Percentiles rank a stretch among this genome's conserved stretches.
phyloP scores from a whole-genome alignment of 257 asterid species.

The Osmanthus fragrans region DNA sequence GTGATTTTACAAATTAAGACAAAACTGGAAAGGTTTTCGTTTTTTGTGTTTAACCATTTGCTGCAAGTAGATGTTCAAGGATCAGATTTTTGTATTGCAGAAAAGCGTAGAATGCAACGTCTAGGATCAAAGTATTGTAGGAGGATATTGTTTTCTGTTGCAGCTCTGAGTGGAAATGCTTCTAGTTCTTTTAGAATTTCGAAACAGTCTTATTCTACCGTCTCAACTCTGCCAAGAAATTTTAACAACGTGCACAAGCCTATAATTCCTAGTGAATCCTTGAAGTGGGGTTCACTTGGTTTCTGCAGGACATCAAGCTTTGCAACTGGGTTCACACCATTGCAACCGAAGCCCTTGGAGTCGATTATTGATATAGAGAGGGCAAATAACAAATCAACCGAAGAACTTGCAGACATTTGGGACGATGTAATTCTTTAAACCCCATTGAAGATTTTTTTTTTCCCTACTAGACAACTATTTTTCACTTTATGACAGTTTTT shows the following conservation, averaged over 20 bases:
- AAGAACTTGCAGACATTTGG: slow-evolving; percentile 88
- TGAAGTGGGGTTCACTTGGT: slow-evolving; percentile 52
- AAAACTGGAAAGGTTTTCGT: not conserved
- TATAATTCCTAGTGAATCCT: slow-evolving; percentile 37
- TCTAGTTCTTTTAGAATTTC: slow-evolving; percentile 24
- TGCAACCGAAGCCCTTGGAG: slow-evolving; percentile 69
- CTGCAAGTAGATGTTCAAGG: slow-evolving; percentile 8
- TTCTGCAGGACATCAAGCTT: slow-evolving; percentile 63
- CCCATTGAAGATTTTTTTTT: not conserved
- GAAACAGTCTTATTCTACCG: slow-evolving; percentile 23
- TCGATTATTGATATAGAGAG: slow-evolving; percentile 72
- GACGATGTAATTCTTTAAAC: slow-evolving; percentile 63
- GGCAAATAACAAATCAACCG: slow-evolving; percentile 68
- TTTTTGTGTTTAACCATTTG: slow-evolving; percentile 7
- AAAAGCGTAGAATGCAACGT: slow-evolving; percentile 39
- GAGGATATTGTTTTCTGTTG: slow-evolving; percentile 34
- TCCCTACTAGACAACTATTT: not conserved
- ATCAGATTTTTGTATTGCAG: slow-evolving; percentile 36
- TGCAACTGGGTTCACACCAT: slow-evolving; percentile 78
- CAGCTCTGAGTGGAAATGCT: slow-evolving; percentile 26
- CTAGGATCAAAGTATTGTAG: slow-evolving; percentile 39
- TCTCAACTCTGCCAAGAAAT: slow-evolving; percentile 34
- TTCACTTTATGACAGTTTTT: slow-evolving; percentile 6
- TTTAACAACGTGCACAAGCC: slow-evolving; percentile 31
- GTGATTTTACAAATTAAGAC: slow-evolving; percentile 1